Evolutionary conservation across 2,329 filamentous ascomycete genomes (phyloP).

Genomic region (Fusarium sp.): DNA sequence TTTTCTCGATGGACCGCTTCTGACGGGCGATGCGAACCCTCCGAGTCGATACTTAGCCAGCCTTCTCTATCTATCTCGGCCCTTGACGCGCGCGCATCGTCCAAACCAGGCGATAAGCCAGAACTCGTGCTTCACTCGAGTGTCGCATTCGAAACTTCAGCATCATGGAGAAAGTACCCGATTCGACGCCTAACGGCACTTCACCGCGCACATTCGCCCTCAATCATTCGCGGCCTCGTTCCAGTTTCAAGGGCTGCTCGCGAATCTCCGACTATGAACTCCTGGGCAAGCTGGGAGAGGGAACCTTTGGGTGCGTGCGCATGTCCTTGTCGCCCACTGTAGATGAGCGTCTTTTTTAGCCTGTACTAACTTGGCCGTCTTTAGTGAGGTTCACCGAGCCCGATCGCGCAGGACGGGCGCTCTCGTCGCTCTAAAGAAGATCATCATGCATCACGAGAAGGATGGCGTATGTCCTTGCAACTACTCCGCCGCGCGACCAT

Average conservation of each 20-base stretch:
- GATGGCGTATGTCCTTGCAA: slow-evolving; percentile 71
- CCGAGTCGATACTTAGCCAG: slow-evolving; percentile 14
- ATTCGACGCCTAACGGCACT: slow-evolving; percentile 50
- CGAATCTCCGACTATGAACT: slow-evolving; percentile 81
- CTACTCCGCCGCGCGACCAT: background rate
- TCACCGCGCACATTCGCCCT: slow-evolving; percentile 65
- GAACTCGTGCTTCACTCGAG: background rate
- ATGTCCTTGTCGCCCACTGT: slow-evolving; percentile 20
- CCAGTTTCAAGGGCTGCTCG: slow-evolving; percentile 83
- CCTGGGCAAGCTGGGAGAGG: slow-evolving; percentile 85
- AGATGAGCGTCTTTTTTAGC: background rate
- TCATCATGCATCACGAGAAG: slow-evolving; percentile 99
- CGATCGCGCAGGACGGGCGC: slow-evolving; percentile 75
- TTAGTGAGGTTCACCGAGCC: slow-evolving; percentile 88
- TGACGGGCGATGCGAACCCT: slow-evolving; percentile 32
- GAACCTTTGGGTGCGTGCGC: slow-evolving; percentile 80
- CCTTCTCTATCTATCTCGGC: slow-evolving; percentile 10
- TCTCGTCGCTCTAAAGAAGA: slow-evolving; percentile 93
- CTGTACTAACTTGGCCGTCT: slow-evolving; percentile 18
- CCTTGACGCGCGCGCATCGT: slow-evolving; percentile 39
- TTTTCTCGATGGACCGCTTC: slow-evolving; percentile 17
- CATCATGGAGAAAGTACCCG: slow-evolving; percentile 46
- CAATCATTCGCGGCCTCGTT: slow-evolving; percentile 62
- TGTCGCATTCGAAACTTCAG: background rate
- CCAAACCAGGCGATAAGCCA: slow-evolving; percentile 18